These are phyloP conservation scores for Bjerkandera adusta DNA, from an alignment of 1,284 basidiomycete species.

Conservation along the genomic window DNA sequence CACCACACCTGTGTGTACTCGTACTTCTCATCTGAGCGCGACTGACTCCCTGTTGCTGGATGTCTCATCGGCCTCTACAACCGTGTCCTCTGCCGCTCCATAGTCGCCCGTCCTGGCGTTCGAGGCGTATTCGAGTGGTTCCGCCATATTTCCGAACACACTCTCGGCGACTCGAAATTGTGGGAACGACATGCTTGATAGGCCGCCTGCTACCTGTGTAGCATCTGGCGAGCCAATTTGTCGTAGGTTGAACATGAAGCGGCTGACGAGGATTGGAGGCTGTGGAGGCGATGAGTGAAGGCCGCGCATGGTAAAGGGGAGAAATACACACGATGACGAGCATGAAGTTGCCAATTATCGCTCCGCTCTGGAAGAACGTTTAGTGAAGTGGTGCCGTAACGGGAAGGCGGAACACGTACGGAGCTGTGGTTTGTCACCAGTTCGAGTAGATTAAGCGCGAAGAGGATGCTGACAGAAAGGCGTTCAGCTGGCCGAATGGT, in stretches of 20 bases:
- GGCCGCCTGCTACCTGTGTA: background rate
- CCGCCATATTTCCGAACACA: background rate
- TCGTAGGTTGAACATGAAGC: constrained; percentile 21
- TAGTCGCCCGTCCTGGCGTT: constrained; percentile 7
- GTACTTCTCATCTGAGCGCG: too few relatives aligned
- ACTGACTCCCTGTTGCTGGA: background rate
- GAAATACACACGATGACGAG: background rate
- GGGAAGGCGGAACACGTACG: too few relatives aligned
- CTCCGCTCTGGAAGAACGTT: background rate
- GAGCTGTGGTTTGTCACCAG: too few relatives aligned
- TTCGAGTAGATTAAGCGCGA: background rate
- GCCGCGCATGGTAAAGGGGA: background rate
- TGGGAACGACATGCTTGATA: background rate
- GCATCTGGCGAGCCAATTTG: constrained; percentile 1
- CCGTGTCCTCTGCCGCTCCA: constrained; percentile 5
- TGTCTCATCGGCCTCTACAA: constrained; percentile 8
- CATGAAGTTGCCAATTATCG: background rate
- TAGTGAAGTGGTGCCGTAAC: too few relatives aligned
- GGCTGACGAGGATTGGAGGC: constrained; percentile 17
- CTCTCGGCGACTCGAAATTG: background rate
- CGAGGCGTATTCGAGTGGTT: constrained; percentile 3
- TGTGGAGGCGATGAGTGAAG: background rate
- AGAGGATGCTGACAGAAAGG: background rate
- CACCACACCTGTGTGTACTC: too few relatives aligned
- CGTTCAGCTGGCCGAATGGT: background rate